Evolutionary conservation across 2,329 filamentous ascomycete genomes (phyloP).

Genomic region (Aureobasidium sp.): DNA sequence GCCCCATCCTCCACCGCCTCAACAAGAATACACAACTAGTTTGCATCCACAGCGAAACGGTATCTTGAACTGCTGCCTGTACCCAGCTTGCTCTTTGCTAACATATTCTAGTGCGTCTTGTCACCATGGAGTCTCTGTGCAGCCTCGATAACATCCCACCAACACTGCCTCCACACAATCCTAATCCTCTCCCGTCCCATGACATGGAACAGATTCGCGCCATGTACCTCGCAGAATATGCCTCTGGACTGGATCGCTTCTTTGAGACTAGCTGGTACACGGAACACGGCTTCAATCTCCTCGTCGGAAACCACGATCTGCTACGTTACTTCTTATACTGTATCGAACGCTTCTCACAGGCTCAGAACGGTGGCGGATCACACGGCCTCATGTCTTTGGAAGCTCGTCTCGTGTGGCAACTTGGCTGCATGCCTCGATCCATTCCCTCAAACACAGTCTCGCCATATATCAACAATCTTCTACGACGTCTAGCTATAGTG

Average conservation of each 20-base stretch:
- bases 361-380: neutral
- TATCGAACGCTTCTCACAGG: constrained; percentile 37
- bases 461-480: constrained; percentile 46
- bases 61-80: constrained; percentile 13
- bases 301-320: constrained; percentile 26
- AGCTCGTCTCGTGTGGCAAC: constrained; percentile 52
- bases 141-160: constrained; percentile 52
- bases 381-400: constrained; percentile 43
- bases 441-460: constrained; percentile 20
- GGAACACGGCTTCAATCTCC: constrained; percentile 17
- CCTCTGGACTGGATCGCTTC: constrained; percentile 62
- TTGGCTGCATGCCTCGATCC: constrained; percentile 41
- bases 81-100: neutral
- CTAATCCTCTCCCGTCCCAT: constrained; percentile 42
- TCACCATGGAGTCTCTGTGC: constrained; percentile 68
- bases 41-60: constrained; percentile 24
- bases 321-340: constrained; percentile 61
- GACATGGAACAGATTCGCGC: constrained; percentile 65
- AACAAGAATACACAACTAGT: constrained; percentile 17
- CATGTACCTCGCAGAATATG: constrained; percentile 69
- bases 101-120: constrained; percentile 26
- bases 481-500: constrained; percentile 63
- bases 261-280: constrained; percentile 81
- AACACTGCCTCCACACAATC: constrained; percentile 32
- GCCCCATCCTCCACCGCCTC: constrained; percentile 30